Evolutionary conservation across 139 green algal genomes (phyloP).

Genomic region (Tetradesmus obliquus): DNA sequence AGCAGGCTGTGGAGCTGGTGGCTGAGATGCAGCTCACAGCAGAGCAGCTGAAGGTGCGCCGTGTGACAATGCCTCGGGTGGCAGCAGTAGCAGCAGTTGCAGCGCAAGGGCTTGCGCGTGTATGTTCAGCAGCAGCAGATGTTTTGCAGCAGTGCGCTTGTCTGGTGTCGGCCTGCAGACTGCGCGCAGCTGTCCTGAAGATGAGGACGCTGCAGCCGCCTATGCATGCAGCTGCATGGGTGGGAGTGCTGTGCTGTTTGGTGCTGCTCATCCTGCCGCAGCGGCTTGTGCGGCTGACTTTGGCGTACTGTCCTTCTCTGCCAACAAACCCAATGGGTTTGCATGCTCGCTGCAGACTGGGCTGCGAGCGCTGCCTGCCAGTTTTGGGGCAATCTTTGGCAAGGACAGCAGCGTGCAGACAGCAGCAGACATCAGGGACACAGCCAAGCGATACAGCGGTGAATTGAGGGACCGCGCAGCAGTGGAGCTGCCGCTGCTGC

Average conservation of each 20-base stretch:
- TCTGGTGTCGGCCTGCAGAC: no score
- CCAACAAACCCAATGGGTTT: no score
- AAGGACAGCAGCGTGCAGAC: constrained; percentile 5
- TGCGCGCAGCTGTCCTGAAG: no score
- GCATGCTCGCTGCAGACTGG: constrained; percentile 43
- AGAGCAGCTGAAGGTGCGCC: constrained; percentile 80
- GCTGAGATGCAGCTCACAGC: constrained; percentile 88
- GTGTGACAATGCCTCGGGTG: neutral
- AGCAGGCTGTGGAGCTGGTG: constrained; percentile 75
- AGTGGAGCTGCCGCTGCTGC: constrained; percentile 66
- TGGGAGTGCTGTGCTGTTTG: neutral
- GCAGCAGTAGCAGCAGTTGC: neutral
- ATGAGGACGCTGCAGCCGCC: neutral
- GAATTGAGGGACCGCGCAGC: constrained; percentile 59
- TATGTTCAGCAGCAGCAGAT: no score
- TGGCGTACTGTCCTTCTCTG: no score
- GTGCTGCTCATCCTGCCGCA: neutral
- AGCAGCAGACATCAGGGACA: constrained; percentile 46
- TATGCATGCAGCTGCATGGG: neutral
- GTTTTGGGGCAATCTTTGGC: constrained; percentile 62
- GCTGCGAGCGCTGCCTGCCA: constrained; percentile 59
- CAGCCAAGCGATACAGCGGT: constrained; percentile 31
- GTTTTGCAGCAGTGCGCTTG: no score
- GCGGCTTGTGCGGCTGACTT: no score
- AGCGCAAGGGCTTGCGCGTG: neutral